Evolutionary conservation across 495 filamentous ascomycete genomes (phyloP).

Genomic region (Tuber magnatum): DNA sequence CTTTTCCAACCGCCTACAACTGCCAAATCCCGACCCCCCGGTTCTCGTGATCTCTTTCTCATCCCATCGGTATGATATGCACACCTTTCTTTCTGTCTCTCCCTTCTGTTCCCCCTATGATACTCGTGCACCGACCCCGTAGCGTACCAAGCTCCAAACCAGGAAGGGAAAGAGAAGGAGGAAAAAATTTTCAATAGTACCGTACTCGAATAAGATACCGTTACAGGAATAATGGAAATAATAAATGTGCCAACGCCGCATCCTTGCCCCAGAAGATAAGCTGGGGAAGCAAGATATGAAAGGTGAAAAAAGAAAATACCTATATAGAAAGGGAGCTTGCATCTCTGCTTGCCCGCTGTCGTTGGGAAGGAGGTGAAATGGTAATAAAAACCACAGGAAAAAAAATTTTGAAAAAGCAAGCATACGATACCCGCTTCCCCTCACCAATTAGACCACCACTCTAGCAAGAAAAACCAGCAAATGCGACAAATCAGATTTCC

Average conservation of each 20-base stretch:
- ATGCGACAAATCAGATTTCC: conserved; percentile 4
- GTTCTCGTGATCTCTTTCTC: conserved; percentile 1
- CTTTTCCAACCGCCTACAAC: neutral
- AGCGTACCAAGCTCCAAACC: neutral
- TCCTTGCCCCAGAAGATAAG: conserved; percentile 14
- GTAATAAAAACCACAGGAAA: neutral
- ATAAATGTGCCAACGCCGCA: conserved; percentile 15
- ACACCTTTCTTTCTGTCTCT: neutral
- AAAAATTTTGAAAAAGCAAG: conserved; percentile 7
- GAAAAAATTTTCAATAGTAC: no score
- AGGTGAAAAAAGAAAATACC: conserved; percentile 8
- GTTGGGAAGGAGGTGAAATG: neutral
- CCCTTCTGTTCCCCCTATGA: neutral
- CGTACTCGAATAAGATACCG: conserved; percentile 5
- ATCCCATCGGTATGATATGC: neutral
- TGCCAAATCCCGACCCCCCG: neutral
- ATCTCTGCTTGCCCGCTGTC: neutral
- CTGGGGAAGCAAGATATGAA: neutral
- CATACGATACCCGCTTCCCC: neutral
- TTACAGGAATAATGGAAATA: conserved; percentile 13
- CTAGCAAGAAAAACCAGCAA: neutral
- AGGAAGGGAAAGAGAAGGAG: neutral
- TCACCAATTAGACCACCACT: neutral
- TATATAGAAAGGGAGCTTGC: conserved; percentile 12
- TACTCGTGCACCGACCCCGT: neutral